Evolutionary conservation across 805 yeast species (phyloP).

Genomic region (Wickerhamomyces chambardii): DNA sequence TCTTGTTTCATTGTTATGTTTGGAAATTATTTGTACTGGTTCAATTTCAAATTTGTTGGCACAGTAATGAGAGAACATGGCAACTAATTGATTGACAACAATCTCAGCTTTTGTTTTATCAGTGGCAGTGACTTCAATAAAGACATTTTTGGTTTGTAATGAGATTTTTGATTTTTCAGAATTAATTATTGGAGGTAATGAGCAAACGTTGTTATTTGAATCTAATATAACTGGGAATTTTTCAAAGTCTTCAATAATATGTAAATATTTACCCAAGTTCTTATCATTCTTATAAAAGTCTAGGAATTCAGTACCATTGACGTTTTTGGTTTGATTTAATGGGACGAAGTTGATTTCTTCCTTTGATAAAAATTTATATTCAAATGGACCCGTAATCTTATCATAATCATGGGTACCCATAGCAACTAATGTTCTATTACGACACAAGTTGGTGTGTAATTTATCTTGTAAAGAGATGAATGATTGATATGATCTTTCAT

Average conservation of each 20-base stretch:
- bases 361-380: constrained; percentile 81
- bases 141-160: constrained; percentile 76
- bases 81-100: constrained; percentile 85
- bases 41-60: constrained; percentile 77
- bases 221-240: constrained; percentile 89
- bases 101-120: constrained; percentile 91
- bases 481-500: constrained; percentile 82
- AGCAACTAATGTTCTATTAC: constrained; percentile 95
- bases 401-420: constrained; percentile 97
- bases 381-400: constrained; percentile 71
- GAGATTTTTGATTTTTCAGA: constrained; percentile 86
- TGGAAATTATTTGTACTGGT: constrained; percentile 79
- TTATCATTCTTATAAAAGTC: constrained; percentile 88
- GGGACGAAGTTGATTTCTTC: constrained; percentile 68
- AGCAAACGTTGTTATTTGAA: constrained; percentile 65
- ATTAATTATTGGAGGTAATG: constrained; percentile 96
- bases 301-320: constrained; percentile 74
- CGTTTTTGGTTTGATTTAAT: constrained; percentile 56
- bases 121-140: constrained; percentile 91
- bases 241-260: constrained; percentile 80
- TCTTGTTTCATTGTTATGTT: constrained; percentile 71
- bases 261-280: constrained; percentile 82
- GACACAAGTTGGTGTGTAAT: constrained; percentile 89
- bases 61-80: constrained; percentile 92
- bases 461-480: constrained; percentile 96